Evolutionary conservation across 257 asterid genomes (phyloP), one percentile per base, ranked within the genome.

Genomic region (Misopates orontium): DNA sequence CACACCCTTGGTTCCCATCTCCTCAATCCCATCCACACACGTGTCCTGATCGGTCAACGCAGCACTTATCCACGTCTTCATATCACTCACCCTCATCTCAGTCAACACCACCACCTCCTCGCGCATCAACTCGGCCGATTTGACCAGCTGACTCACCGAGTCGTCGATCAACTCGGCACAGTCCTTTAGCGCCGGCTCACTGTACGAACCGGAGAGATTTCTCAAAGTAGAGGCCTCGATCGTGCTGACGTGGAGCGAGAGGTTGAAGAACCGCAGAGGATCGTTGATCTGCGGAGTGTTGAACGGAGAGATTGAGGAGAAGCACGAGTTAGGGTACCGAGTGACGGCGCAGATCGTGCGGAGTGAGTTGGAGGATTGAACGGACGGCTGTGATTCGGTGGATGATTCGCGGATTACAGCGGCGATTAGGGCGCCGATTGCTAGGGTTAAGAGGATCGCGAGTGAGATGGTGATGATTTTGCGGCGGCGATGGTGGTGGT

Each of bases 1-100:
- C 48, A 74, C 71, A 40, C 75, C 90, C 87, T 89, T 80, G 47
- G 87, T 84, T 56, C 75, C 84, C 87, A 77, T 79, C 84, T 91
- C 96, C 70, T 75, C 87, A 24, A 91, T 44, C 36, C 95, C 96
- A 56, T 89, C 86, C 8, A 87, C 44, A 36, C 98, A 91, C 73
- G 96, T 89, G 13, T 86, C 96, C 69, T 71, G 89, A 89, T 89
- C 86, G 0, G 87, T 87, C 95, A 91, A 83, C 57, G 96, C 95
- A 4, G 92, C 95, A 18, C 95, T 89, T 31, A 89, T 74, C 98
- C 96, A 91, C 68, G 98, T 85, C 82, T 79, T 73, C 80, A 91
- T 17, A 48, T 85, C 77, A 58, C 87, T 80, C 61, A 87, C 75
- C 89, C 67, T 85, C 87, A 70, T 73, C 74, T 79, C 87, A 49